phyloP scores from a whole-genome alignment of 2,329 filamentous ascomycete genomes.

The Trichoderma afroharzianum region DNA sequence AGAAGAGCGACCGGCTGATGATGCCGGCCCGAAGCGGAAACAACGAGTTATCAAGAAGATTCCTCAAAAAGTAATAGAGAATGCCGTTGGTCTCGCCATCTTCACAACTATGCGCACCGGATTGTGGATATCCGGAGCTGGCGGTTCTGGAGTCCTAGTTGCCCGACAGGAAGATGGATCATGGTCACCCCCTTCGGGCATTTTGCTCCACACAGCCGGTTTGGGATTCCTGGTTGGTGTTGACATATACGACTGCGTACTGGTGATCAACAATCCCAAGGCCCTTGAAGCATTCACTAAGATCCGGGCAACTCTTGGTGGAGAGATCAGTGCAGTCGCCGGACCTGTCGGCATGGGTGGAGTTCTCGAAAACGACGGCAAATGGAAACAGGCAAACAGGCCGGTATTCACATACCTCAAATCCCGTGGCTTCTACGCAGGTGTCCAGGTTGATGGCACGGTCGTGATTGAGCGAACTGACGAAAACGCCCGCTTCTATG shows the following conservation, averaged over 20 bases:
- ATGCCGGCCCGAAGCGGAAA: constrained; percentile 38
- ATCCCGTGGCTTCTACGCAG: constrained; percentile 73
- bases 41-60: constrained; percentile 45
- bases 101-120: constrained; percentile 62
- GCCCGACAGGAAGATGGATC: constrained; percentile 54
- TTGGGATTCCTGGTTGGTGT: constrained; percentile 69
- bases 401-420: constrained; percentile 82
- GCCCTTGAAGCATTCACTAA: constrained; percentile 66
- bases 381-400: constrained; percentile 35
- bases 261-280: constrained; percentile 67
- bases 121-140: constrained; percentile 53
- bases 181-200: constrained; percentile 72
- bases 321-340: constrained; percentile 65
- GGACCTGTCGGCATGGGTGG: constrained; percentile 59
- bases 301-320: constrained; percentile 63
- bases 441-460: constrained; percentile 77
- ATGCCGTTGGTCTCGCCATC: constrained; percentile 58
- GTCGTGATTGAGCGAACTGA: constrained; percentile 72
- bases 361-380: constrained; percentile 42
- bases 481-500: constrained; percentile 76
- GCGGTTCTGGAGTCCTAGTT: constrained; percentile 57
- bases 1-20: constrained; percentile 26
- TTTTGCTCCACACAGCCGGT: constrained; percentile 66
- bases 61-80: constrained; percentile 45
- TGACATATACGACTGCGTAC: constrained; percentile 73